A percentile compares a stretch with the other conserved stretches of the same genome.
Evolutionary conservation across 257 asterid genomes (phyloP).

Genomic region (Echium plantagineum): DNA sequence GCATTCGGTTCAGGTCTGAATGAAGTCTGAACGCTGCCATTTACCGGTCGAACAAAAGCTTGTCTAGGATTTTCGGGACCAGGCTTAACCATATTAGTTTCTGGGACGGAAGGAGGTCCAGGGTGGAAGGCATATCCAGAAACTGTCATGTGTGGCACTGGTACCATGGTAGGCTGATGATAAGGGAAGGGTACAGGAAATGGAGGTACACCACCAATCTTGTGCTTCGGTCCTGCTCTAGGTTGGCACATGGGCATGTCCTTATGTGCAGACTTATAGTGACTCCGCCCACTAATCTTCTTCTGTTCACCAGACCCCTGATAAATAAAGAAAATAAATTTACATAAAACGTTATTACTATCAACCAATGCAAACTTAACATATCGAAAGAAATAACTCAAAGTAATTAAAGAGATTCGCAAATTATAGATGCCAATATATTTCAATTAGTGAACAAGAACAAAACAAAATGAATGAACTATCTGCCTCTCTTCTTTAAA

Average conservation of each 20-base stretch:
- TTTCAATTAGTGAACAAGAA: not conserved
- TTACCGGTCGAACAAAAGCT: constrained; percentile 34
- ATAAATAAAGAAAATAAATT: constrained; percentile 9
- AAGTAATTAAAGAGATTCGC: too few species aligned
- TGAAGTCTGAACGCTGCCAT: constrained; percentile 44
- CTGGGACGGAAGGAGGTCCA: constrained; percentile 34
- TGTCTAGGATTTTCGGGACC: constrained; percentile 38
- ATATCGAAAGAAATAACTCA: not conserved
- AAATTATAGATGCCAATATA: not conserved
- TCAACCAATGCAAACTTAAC: constrained; percentile 6
- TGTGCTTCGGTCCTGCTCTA: constrained; percentile 51
- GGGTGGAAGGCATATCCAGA: constrained; percentile 53
- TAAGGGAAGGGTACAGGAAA: constrained; percentile 40
- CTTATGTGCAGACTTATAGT: constrained; percentile 43
- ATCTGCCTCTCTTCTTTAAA: not conserved
- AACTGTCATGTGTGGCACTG: constrained; percentile 35
- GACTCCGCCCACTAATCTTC: constrained; percentile 44
- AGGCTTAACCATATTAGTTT: constrained; percentile 31
- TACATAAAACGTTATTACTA: not conserved
- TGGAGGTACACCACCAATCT: constrained; percentile 43
- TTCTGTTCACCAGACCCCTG: constrained; percentile 54
- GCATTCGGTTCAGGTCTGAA: constrained; percentile 27
- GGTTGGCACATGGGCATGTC: constrained; percentile 35
- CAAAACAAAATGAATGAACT: not conserved
- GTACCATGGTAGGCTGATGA: constrained; percentile 43